Evolutionary conservation across 192 early-diverging fungal genomes (phyloP), one percentile per base, ranked within the genome.

Genomic region (Funneliformis mosseae): DNA sequence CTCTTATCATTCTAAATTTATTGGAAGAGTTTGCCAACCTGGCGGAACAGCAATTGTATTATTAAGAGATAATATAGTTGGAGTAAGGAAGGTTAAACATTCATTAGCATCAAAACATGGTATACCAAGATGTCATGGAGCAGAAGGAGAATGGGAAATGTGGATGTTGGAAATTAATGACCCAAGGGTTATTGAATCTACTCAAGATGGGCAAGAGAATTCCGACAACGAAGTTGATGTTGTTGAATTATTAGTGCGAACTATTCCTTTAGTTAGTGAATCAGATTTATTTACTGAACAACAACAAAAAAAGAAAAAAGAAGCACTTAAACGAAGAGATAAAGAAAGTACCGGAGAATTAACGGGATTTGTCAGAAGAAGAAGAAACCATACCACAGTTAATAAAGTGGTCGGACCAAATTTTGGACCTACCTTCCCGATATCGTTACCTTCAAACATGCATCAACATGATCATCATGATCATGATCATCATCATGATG

Each of bases 121-220:
- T 33, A 8, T 14, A 6, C 25, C 59, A 38, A 55, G 41, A 46
- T 46, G 48, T 71, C 66, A 79, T 62, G 50, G 78, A 41, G 48
- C 23, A 28, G 78, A 79, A 79, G 78, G 78, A 42, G 68, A 79
- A 71, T 79, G 78, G 78, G 78, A 79, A 42, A 33, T 79, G 8
- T 79, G 78, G 78, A 48, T 71, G 27, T 60, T 71, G 18, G 68
- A 79, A 42, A 45, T 79, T 21, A 79, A 71, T 50, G 55, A 69
- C n/a, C 50, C 67, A 12, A 25, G 60, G 38, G 41, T 33, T 6
- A 23, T 64, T 8, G 76, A 77, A 16, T 4, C 25, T 23, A 33
- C 5, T 10, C 55, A 61, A 33, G 68, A 71, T 12, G 27, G 43
- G 3, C 8, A 60, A 23, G 46, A 70, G 7, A 60, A 71, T 43